Base-by-base conservation (phyloP, 2,329 filamentous ascomycete genomes). In the Podosphaera aphanis region DNA sequence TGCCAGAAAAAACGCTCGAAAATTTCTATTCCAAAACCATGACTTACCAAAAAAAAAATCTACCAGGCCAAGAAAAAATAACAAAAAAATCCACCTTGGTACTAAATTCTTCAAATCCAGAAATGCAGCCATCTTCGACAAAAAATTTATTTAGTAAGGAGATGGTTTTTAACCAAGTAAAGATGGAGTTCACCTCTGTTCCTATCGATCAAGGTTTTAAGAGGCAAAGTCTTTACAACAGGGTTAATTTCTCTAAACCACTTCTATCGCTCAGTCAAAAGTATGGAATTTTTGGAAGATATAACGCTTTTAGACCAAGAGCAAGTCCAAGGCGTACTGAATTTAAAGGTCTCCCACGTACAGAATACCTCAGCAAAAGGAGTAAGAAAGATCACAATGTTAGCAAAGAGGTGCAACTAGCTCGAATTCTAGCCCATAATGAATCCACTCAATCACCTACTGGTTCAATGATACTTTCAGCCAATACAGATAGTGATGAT, bases 341-440 rank as follows among this genome's bases (percentile, higher is more conserved):
- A 10, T 23, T 39, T 8, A n/a, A 44, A 29, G 49, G 46, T 31
- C 48, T 57, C 15, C 56, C 56, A 20, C 53, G 52, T 36, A 57
- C 56, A 23, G 46, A 53, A 39, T 57, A 56, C 42, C 49, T 59
- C 11, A 49, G 42, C 15, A 45, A 45, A 13, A 53, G 52, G 18
- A 48, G 46, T 16, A 55, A 53, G 41, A 31, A 36, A 2, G 47
- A 50, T 18, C 49, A 49, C 13, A 49, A 46, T 29, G 43, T 43
- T n/a, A 25, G 20, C 21, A 45, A 46, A 25, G 45, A 48, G 15
- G 43, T 36, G 1, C 62, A 64, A 5, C 48, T 47, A 50, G 58
- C 29, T 68, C 68, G 3, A 64, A 69, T 52, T 62, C 63, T 38
- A 67, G 69, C 45, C 65, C 68, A 47, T 27, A 47, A 51, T n/a